Percentiles rank a stretch among this genome's conserved stretches.
Evolutionary conservation across 2,329 filamentous ascomycete genomes (phyloP).

Genomic region (Epichloe festucae): DNA sequence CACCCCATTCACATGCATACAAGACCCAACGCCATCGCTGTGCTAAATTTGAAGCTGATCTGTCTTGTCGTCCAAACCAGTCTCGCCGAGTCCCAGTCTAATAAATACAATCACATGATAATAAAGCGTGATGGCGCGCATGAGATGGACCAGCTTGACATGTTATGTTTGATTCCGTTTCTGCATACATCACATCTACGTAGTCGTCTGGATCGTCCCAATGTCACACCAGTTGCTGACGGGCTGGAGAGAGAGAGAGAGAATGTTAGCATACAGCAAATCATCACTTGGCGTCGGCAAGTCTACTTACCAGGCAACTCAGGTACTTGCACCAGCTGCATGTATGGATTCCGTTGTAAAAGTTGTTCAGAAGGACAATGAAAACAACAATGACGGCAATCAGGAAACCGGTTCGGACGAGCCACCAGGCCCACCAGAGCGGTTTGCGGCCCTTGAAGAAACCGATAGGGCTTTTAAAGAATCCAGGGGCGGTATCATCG

Average conservation of each 20-base stretch:
- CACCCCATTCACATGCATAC: neutral
- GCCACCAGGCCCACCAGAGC: conserved; percentile 97
- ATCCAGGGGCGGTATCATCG: conserved; percentile 35
- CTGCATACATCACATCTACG: neutral
- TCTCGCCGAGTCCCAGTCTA: neutral
- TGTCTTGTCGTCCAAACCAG: conserved; percentile 6
- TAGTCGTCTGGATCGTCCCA: conserved; percentile 20
- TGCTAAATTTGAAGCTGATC: conserved; percentile 12
- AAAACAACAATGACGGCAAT: conserved; percentile 75
- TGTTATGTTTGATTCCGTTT: neutral
- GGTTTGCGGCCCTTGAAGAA: conserved; percentile 91
- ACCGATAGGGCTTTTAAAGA: conserved; percentile 50
- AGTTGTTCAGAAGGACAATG: conserved; percentile 78
- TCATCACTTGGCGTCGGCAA: neutral
- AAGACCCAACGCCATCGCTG: conserved; percentile 21
- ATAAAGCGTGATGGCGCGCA: neutral
- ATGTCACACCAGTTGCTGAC: conserved; percentile 56
- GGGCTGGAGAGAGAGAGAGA: conserved; percentile 27
- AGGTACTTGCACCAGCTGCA: conserved; percentile 94
- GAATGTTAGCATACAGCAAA: conserved; percentile 1
- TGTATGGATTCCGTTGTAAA: conserved; percentile 64
- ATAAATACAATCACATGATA: neutral
- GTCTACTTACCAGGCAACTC: conserved; percentile 69
- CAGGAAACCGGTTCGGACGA: conserved; percentile 65
- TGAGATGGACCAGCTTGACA: neutral